Conservation (phyloP, 768 basidiomycete genomes). For the Erythrobasidium yunnanense region DNA sequence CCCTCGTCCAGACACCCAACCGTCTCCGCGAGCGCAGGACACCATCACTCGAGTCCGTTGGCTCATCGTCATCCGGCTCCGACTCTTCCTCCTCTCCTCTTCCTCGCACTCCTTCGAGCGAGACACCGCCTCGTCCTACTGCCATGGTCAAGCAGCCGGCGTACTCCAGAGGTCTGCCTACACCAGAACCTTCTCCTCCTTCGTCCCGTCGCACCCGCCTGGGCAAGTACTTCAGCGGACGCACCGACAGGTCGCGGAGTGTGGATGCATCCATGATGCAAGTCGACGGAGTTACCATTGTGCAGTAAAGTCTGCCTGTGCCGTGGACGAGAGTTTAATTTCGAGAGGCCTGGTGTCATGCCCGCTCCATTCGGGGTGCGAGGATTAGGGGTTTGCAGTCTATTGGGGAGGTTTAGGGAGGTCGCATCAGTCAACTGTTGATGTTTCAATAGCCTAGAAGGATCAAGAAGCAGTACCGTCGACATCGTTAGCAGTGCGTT, state of each 20-base stretch:
- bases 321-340: no score
- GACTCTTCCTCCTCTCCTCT: slow-evolving; percentile 25
- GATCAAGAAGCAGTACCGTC: no score
- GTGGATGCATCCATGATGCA: slow-evolving; percentile 18
- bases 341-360: no score
- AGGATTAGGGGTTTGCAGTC: no score
- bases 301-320: neutral
- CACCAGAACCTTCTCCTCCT: slow-evolving; percentile 28
- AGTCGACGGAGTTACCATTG: slow-evolving; percentile 27
- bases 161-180: slow-evolving; percentile 21
- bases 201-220: slow-evolving; percentile 5
- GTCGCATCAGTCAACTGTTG: neutral
- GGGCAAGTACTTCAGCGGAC: slow-evolving; percentile 23
- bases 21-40: slow-evolving; percentile 10
- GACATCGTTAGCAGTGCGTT: no score
- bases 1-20: neutral
- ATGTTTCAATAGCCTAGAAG: no score
- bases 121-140: neutral
- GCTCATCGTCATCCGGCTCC: slow-evolving; percentile 25
- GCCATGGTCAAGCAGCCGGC: neutral
- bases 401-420: no score
- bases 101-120: slow-evolving; percentile 14
- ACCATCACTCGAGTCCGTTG: slow-evolving; percentile 28
- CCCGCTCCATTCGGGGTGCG: no score
- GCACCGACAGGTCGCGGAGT: slow-evolving; percentile 15